A percentile compares a stretch with the other conserved stretches of the same genome.
These are phyloP conservation scores for Brassica incana DNA, from an alignment of 345 rosid species.

Conservation along the genomic window DNA sequence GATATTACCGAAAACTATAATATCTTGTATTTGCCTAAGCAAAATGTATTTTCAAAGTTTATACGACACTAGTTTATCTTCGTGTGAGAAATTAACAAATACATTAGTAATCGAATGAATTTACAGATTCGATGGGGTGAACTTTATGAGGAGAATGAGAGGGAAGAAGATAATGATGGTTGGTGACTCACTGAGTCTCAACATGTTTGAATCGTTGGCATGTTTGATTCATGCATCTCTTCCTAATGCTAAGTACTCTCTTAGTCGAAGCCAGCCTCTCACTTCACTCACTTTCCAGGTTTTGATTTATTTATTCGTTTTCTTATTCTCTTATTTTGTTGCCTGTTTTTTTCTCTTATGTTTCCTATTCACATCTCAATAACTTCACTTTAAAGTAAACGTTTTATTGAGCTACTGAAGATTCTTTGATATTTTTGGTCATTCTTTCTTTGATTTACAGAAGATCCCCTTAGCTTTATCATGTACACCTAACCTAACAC, in stretches of 20 bases:
- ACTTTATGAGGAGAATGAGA: slow-evolving; percentile 71
- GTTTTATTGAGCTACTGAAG: neutral
- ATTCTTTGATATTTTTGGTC: slow-evolving; percentile 3
- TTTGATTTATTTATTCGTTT: neutral
- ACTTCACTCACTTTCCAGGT: slow-evolving; percentile 71
- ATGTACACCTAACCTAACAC: slow-evolving; percentile 30
- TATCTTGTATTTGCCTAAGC: neutral
- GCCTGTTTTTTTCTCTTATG: neutral
- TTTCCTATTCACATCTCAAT: slow-evolving; percentile 18
- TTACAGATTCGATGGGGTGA: slow-evolving; percentile 73
- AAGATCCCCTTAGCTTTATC: slow-evolving; percentile 15
- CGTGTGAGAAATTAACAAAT: neutral
- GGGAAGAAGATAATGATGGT: slow-evolving; percentile 98
- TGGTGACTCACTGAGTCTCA: slow-evolving; percentile 88
- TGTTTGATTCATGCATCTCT: slow-evolving; percentile 75
- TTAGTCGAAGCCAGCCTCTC: slow-evolving; percentile 44
- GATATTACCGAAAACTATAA: neutral
- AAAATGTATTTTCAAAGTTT: neutral
- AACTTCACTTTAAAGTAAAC: slow-evolving; percentile 28
- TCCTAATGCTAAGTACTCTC: slow-evolving; percentile 56
- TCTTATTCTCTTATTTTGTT: neutral
- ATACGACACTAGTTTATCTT: neutral
- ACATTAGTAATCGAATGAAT: neutral
- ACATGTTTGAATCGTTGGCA: slow-evolving; percentile 75
- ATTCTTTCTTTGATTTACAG: slow-evolving; percentile 23